phyloP scores from a whole-genome alignment of 1,284 basidiomycete species.

The Boletellus deceptivus region DNA sequence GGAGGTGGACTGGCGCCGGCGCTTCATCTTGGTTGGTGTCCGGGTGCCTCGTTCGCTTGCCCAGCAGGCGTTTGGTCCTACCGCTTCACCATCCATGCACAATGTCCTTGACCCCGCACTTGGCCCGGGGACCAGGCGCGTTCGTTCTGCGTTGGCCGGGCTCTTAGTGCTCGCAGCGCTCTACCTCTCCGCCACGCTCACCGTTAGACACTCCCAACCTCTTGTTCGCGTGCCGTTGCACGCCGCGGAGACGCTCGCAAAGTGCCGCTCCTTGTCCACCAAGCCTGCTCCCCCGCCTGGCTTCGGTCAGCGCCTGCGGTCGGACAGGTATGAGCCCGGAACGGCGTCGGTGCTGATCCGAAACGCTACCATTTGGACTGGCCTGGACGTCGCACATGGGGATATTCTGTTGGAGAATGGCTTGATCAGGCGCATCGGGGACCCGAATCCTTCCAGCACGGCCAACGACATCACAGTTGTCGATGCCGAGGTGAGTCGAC shows the following conservation, averaged over 20 bases:
- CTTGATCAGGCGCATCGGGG: conserved; percentile 48
- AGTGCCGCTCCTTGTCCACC: conserved; percentile 26
- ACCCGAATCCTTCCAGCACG: conserved; percentile 19
- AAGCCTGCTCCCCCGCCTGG: conserved; percentile 47
- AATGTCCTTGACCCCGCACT: conserved; percentile 3
- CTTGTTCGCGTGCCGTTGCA: conserved; percentile 20
- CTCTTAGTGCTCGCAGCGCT: conserved; percentile 15
- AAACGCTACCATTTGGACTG: conserved; percentile 85
- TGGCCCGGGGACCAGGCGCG: conserved; percentile 1
- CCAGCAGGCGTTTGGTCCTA: too few species aligned
- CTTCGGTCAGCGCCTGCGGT: conserved; percentile 53
- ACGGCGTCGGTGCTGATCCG: conserved; percentile 59
- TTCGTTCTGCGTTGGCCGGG: conserved; percentile 14
- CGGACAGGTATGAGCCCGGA: conserved; percentile 66
- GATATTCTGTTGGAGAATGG: conserved; percentile 56
- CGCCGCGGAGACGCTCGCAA: conserved; percentile 19
- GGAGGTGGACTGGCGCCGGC: conserved; percentile 3
- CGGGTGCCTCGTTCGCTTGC: too few species aligned
- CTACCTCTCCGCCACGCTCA: conserved; percentile 16
- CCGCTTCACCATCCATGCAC: conserved; percentile 6
- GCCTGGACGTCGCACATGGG: conserved; percentile 56
- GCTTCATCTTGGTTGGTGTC: too few species aligned
- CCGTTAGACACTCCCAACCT: neutral
- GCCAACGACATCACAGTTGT: conserved; percentile 14
- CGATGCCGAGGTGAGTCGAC: conserved; percentile 24